A percentile compares a stretch with the other conserved stretches of the same genome.
Evolutionary conservation across 345 rosid species (phyloP).

Genomic region (Eucalyptus curtisii): DNA sequence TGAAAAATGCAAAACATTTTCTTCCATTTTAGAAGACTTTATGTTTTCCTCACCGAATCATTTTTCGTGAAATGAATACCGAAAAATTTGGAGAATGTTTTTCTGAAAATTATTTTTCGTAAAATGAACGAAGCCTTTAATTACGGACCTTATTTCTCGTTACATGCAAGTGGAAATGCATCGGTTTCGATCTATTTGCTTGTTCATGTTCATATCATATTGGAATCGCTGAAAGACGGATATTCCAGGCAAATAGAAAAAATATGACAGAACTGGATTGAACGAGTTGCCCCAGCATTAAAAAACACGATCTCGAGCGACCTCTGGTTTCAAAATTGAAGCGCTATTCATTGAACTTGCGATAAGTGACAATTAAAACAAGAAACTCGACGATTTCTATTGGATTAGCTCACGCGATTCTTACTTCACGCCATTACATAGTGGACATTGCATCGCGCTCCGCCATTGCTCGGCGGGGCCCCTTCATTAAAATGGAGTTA

Average conservation of each 20-base stretch:
- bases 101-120: no score
- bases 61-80: no score
- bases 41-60: no score
- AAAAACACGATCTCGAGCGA: background rate
- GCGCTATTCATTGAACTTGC: background rate
- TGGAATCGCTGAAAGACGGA: fast-evolving
- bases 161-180: background rate
- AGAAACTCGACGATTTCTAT: background rate
- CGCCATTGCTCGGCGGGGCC: background rate
- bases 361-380: background rate
- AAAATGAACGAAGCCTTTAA: fast-evolving
- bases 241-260: background rate
- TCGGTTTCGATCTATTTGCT: background rate
- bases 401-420: fast-evolving
- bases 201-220: background rate
- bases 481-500: background rate
- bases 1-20: no score
- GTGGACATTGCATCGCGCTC: background rate
- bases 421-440: fast-evolving
- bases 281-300: background rate
- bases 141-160: background rate
- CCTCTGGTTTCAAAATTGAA: background rate
- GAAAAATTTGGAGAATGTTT: no score
- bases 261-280: background rate
- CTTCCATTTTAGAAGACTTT: no score